Evolutionary conservation across 2,329 filamentous ascomycete genomes (phyloP).

Genomic region (Penicillium sp.): DNA sequence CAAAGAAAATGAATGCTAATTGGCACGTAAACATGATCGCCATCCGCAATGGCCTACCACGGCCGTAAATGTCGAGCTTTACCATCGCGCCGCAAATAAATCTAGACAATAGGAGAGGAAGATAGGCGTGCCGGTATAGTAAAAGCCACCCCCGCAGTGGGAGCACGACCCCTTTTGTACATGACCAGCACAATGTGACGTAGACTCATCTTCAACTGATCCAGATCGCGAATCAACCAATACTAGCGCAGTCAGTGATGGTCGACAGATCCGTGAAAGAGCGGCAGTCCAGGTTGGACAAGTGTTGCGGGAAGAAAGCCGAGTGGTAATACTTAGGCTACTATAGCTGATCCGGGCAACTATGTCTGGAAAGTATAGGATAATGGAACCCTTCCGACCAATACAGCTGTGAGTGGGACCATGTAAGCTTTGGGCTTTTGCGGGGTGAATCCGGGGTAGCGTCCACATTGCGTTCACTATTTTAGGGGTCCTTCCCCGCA

Average conservation of each 20-base stretch:
- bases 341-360: background rate
- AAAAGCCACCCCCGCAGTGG: background rate
- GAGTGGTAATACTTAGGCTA: background rate
- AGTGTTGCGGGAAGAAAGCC: background rate
- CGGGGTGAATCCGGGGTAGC: background rate
- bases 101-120: background rate
- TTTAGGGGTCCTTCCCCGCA: background rate
- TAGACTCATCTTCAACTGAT: background rate
- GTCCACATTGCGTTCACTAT: background rate
- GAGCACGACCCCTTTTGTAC: background rate
- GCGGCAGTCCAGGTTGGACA: background rate
- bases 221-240: background rate
- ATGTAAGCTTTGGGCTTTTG: background rate
- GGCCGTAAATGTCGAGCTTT: constrained; percentile 23
- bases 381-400: no score
- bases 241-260: background rate
- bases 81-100: constrained; percentile 13
- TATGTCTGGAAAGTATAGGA: no score
- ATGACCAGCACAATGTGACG: background rate
- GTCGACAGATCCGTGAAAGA: background rate
- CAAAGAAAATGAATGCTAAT: no score
- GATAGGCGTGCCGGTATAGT: background rate
- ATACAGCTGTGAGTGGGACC: no score
- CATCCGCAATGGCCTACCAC: no score
- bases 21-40: no score